Base-by-base conservation (phyloP, 2,329 filamentous ascomycete genomes). In the Cercospora brassicicola region DNA sequence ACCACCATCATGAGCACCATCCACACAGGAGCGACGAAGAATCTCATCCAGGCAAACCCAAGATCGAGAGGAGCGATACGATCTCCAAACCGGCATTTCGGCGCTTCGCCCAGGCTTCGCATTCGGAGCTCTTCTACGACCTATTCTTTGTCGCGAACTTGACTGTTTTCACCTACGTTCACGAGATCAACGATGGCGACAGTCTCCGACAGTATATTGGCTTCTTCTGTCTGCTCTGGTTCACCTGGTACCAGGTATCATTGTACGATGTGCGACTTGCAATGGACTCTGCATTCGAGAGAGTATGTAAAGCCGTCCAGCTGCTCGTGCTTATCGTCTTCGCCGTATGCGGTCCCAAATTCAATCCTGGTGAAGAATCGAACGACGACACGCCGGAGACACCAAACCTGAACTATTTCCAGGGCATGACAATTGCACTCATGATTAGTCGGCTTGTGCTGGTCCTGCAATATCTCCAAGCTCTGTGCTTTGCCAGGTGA, bases 231-330 rank as follows among this genome's bases (percentile, higher is more conserved):
- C 81, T 90, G 13, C 42, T 67, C 7, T 91, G 88, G 89, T 85
- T 89, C 67, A 90, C 87, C n/a, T 91, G 89, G 89, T 83, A 90
- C 33, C 82, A 88, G 66, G 85, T 88, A 20, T 84, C 85, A 6
- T 79, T 90, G 1, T 90, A 88, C 76, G 89, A 91, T 76, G 85
- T 90, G 36, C 87, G 89, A 0, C 91, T 89, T 74, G 84, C 86
- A 1, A 83, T 86, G 33, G 89, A 91, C 76, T 88, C 85, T 45
- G 81, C 90, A 36, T 88, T 90, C 72, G 86, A 90, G 71, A 84
- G 89, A 42, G 71, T 83, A 18, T 85, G 84, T 69, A 87, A 88
- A 74, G 85, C 84, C 1, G 71, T 87, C 1, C 88, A 90, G 70
- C 84, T 91, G 7, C 88, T 85, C 30, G 85, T 88, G 48, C 88